Evolutionary conservation across 352 stramenopile genomes (phyloP).

Genomic region (Pythium aphanidermatum): DNA sequence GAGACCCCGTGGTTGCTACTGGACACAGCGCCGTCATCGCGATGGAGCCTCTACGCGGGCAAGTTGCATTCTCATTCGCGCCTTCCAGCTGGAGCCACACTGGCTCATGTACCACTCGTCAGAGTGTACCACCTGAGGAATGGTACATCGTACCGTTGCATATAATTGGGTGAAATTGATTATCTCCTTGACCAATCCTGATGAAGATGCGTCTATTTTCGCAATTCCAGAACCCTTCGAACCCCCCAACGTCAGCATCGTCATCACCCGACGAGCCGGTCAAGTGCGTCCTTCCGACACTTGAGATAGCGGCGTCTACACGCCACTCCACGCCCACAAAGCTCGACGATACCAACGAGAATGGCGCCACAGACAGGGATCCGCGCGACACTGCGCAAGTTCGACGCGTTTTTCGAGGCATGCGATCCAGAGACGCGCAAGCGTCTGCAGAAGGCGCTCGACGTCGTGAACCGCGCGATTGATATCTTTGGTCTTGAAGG

Average conservation of each 20-base stretch:
- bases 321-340: too few relatives aligned
- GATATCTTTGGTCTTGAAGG: slow-evolving; percentile 76
- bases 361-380: slow-evolving; percentile 5
- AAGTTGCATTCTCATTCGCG: too few relatives aligned
- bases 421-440: slow-evolving; percentile 36
- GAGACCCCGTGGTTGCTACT: too few relatives aligned
- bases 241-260: slow-evolving; percentile 5
- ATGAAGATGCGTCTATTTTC: slow-evolving; percentile 15
- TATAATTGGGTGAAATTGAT: slow-evolving; percentile 1
- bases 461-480: slow-evolving; percentile 69
- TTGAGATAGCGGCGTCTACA: too few relatives aligned
- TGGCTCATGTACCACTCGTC: neutral
- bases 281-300: neutral
- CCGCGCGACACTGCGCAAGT: slow-evolving; percentile 29
- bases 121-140: slow-evolving; percentile 1
- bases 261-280: slow-evolving; percentile 7
- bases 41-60: too few relatives aligned
- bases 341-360: too few relatives aligned
- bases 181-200: neutral
- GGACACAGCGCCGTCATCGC: too few relatives aligned
- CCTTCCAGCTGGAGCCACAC: neutral
- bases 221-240: slow-evolving; percentile 14
- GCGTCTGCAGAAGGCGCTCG: slow-evolving; percentile 59
- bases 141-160: neutral
- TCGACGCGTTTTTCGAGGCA: slow-evolving; percentile 55